Evolutionary conservation across 352 stramenopile genomes (phyloP).

Genomic region (Paralagenidium karlingii): DNA sequence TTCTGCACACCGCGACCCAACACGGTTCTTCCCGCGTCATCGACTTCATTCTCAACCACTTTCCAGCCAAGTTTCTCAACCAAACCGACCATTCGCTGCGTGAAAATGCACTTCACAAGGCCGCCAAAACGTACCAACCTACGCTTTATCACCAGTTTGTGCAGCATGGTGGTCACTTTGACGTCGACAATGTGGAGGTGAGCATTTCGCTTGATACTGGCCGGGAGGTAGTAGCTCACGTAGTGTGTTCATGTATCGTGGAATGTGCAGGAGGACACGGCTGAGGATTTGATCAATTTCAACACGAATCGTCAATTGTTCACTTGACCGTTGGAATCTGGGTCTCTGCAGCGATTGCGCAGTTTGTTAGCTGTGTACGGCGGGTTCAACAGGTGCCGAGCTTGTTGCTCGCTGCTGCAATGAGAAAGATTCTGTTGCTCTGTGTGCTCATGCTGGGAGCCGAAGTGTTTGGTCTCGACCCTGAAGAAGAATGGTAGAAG

Average conservation of each 20-base stretch:
- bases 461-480: no score
- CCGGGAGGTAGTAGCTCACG: no score
- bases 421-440: no score
- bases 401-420: no score
- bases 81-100: constrained; percentile 20
- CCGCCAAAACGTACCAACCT: constrained; percentile 29
- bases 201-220: background rate
- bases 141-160: constrained; percentile 26
- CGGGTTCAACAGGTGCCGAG: no score
- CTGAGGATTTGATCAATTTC: constrained; percentile 12
- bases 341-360: no score
- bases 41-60: constrained; percentile 21
- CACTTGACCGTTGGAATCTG: no score
- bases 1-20: constrained; percentile 39
- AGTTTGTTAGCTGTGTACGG: no score
- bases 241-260: no score
- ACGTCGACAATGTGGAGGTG: constrained; percentile 51
- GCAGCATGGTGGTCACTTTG: constrained; percentile 14
- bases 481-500: no score
- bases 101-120: constrained; percentile 48
- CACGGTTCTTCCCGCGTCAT: constrained; percentile 31
- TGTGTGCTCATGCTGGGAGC: no score
- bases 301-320: no score
- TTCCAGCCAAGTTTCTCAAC: constrained; percentile 23
- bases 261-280: constrained; percentile 31